Evolutionary conservation across 768 basidiomycete genomes (phyloP), one percentile per base, ranked within the genome.

Genomic region (Suillus weaverae): DNA sequence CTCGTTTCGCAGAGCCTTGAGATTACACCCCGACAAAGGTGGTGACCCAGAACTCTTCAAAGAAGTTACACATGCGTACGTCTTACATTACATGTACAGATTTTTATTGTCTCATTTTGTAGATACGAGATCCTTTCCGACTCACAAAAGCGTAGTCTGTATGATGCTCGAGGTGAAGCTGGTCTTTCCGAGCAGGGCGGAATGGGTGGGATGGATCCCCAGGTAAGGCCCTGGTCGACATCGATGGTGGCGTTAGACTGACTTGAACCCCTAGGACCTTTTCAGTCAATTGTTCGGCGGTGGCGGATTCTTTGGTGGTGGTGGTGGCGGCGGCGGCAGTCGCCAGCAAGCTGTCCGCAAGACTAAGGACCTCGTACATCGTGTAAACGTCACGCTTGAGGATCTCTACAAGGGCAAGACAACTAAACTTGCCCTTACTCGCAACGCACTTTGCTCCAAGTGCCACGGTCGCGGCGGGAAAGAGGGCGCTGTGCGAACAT

Each of bases 401-500:
- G 97, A 99, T 76, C 87, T 99, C 5, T 99, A 98, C 88, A 95
- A 93, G 78, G 97, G 97, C 78, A 99, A 99, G 80, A 97, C 95
- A 5, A 95, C 96, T 53, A 99, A 99, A 79, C 92, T 99, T 65
- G 94, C 97, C 48, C 84, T 99, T 53, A 97, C 95, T 22, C 93
- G 97, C 68, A 97, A 97, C 71, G 85, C 95, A 68, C 91, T 99
- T 72, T 99, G 97, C 80, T 75, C 82, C 63, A 94, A 95, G 74
- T 99, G 97, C 81, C 90, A 90, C 70, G 97, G 97, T 72, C 95
- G 92, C 76, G 97, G 97, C 56, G 97, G 97, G 63, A 99, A 99
- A 79, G 96, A 97, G 20, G 97, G 97, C 63, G 92, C 97, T 60
- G 94, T 97, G 67, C 86, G 89, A 74, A 72, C 83, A 33, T 99